Conservation (phyloP, 192 early-diverging fungal species). For the Obelidium mucronatum region DNA sequence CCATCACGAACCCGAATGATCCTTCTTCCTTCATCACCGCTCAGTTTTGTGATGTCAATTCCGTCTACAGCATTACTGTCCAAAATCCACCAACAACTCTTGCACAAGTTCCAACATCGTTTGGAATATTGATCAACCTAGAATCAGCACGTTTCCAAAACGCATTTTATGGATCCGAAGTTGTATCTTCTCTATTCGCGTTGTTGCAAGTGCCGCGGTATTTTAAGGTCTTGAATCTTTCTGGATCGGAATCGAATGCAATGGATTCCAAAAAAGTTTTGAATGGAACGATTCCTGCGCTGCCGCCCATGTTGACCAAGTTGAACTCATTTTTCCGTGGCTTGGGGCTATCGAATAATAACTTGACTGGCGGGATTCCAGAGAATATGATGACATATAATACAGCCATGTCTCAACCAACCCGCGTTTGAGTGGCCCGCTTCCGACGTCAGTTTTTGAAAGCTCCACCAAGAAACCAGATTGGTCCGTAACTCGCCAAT, state of each 20-base stretch:
- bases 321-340: not conserved
- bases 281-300: slow-evolving; percentile 18
- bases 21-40: slow-evolving; percentile 4
- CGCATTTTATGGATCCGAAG: slow-evolving; percentile 19
- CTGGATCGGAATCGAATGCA: no score
- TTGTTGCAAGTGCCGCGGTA: slow-evolving; percentile 13
- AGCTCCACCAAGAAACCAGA: not conserved
- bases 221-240: no score
- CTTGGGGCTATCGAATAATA: slow-evolving; percentile 5
- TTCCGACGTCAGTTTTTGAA: slow-evolving; percentile 1
- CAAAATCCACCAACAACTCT: slow-evolving; percentile 21
- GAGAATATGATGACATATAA: not conserved
- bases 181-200: slow-evolving; percentile 6
- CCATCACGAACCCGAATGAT: slow-evolving; percentile 3
- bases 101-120: not conserved
- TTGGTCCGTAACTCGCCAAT: slow-evolving; percentile 13
- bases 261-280: slow-evolving; percentile 12
- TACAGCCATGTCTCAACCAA: slow-evolving; percentile 10
- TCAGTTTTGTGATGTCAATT: slow-evolving; percentile 17
- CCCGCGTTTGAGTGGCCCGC: slow-evolving; percentile 3
- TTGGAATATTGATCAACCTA: slow-evolving; percentile 3
- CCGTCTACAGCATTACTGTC: slow-evolving; percentile 15
- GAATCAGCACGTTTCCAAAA: not conserved
- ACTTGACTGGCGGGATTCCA: slow-evolving; percentile 18
- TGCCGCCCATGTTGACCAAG: not conserved